Evolutionary conservation across 345 rosid genomes (phyloP), one percentile per base, ranked within the genome.

Genomic region (Euphorbia pulcherrima): DNA sequence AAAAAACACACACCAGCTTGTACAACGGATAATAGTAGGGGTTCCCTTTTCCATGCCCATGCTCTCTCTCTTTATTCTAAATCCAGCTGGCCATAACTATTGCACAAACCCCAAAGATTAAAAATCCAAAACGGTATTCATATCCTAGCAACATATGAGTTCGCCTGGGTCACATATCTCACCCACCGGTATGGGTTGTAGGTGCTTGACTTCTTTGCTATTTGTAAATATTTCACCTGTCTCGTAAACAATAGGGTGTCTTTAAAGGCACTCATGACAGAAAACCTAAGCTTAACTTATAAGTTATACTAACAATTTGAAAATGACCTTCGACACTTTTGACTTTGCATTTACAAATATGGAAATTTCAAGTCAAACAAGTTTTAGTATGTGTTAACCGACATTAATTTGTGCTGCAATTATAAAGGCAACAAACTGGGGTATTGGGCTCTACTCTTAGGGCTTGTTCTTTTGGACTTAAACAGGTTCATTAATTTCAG

Each of bases 151-250:
- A 94, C 99, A 65, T 94, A 94, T 4, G 99, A 94, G 72, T 94
- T 94, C 69, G 99, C 92, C 80, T 94, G 99, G 30, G 99, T 94
- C 29, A 94, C 97, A 21, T 94, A 91, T 82, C 99, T 88, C 82
- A 94, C 99, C 99, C 96, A 91, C 74, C 97, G 86, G 77, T 94
- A 94, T 39, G 99, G 97, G 77, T 91, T 91, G 62, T 86, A 82
- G 23, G 80, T 70, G 62, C 87, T 77, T 30, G 92, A 85, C 74
- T 91, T 94, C 92, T 91, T 94, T 37, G 95, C 95, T 79, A 91
- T 94, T 88, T 91, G 97, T 84, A 94, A 83, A 84, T 89, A 94
- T 70, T 91, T 94, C 80, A 94, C 97, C 99, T 94, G 92, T 83
- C 82, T 60, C 48, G 3, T 6, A 39, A 47, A 23, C 9, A 48